phyloP scores from a whole-genome alignment of 2,329 filamentous ascomycete genomes.

The Monosporascus sp. region DNA sequence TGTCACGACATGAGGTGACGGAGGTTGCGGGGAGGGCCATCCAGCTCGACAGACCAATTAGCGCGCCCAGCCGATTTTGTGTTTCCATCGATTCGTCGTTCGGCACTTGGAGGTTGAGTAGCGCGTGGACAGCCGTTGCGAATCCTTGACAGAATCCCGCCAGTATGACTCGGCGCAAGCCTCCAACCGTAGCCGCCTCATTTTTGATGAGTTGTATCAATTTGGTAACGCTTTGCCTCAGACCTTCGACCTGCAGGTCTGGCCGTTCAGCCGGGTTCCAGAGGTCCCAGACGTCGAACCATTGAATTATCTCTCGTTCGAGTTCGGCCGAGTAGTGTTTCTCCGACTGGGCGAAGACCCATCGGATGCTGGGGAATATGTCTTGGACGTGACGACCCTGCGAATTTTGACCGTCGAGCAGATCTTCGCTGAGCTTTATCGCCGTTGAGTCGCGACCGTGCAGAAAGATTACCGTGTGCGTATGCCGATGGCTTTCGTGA shows the following conservation, averaged over 20 bases:
- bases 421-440: constrained; percentile 24
- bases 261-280: constrained; percentile 33
- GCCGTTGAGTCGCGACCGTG: constrained; percentile 38
- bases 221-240: constrained; percentile 30
- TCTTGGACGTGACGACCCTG: constrained; percentile 29
- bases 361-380: constrained; percentile 40
- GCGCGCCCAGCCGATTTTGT: constrained; percentile 9
- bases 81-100: not conserved
- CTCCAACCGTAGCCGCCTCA: constrained; percentile 31
- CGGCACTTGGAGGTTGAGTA: constrained; percentile 13
- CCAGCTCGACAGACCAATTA: constrained; percentile 17
- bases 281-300: constrained; percentile 46
- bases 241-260: constrained; percentile 35
- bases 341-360: constrained; percentile 44
- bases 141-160: constrained; percentile 43
- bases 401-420: constrained; percentile 27
- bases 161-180: constrained; percentile 34
- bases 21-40: constrained; percentile 12
- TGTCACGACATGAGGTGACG: constrained; percentile 15
- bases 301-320: constrained; percentile 32
- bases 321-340: constrained; percentile 20
- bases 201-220: constrained; percentile 27
- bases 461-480: constrained; percentile 37
- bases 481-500: constrained; percentile 28
- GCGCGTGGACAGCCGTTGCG: constrained; percentile 28